phyloP scores from a whole-genome alignment of 768 basidiomycete species.

The Amanita fuliginea region DNA sequence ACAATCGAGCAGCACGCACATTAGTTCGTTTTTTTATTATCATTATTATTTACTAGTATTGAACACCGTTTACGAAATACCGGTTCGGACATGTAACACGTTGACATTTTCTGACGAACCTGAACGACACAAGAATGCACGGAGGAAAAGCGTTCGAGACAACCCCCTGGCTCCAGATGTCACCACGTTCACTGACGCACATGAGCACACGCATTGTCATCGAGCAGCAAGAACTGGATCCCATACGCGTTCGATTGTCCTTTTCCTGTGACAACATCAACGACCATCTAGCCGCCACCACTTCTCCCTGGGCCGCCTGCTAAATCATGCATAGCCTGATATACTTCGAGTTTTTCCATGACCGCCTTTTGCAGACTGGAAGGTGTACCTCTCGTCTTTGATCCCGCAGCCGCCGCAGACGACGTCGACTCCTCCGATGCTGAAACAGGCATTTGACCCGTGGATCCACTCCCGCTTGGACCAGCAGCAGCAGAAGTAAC shows the following conservation, averaged over 20 bases:
- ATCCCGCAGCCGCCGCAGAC: background rate
- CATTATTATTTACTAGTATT: no score
- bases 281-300: background rate
- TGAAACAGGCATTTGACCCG: background rate
- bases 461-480: background rate
- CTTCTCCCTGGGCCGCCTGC: slow-evolving; percentile 5
- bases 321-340: slow-evolving; percentile 52
- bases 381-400: slow-evolving; percentile 28
- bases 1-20: no score
- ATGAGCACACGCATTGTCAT: background rate
- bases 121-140: background rate
- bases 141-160: background rate
- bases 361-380: slow-evolving; percentile 68
- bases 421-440: background rate
- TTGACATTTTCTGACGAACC: background rate
- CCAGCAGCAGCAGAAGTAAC: slow-evolving; percentile 8
- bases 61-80: no score
- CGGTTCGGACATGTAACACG: no score
- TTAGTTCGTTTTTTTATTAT: no score
- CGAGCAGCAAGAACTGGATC: background rate
- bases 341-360: slow-evolving; percentile 64
- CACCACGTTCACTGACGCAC: background rate
- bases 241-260: no score
- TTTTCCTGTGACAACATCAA: no score
- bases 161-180: background rate